Conservation (phyloP, 306 rosid species). For the Amphicarpaea edgeworthii region DNA sequence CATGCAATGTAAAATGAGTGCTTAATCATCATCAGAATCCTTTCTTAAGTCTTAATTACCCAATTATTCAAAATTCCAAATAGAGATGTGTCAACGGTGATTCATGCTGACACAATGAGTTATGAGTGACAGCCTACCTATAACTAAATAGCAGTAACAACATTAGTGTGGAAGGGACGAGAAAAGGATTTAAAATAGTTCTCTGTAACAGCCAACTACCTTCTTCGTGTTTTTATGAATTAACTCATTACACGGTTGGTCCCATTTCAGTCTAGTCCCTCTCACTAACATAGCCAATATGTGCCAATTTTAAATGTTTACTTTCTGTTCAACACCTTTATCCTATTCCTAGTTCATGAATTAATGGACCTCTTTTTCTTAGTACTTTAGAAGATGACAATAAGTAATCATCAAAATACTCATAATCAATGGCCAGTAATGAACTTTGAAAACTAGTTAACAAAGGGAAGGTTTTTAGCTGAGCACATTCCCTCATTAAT, state of each 20-base stretch:
- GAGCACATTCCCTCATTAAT: conserved; percentile 25
- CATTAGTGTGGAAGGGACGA: conserved; percentile 39
- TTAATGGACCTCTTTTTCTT: conserved; percentile 25
- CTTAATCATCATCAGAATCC: background rate
- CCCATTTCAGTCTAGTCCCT: conserved; percentile 46
- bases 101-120: conserved; percentile 44
- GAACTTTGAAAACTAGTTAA: conserved; percentile 16
- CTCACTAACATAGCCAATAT: conserved; percentile 33
- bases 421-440: background rate
- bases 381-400: conserved; percentile 45
- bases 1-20: conserved; percentile 6
- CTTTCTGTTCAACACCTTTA: conserved; percentile 21
- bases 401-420: conserved; percentile 41
- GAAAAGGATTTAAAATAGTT: conserved; percentile 36
- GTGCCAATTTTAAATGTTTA: conserved; percentile 38
- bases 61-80: conserved; percentile 16
- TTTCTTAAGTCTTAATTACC: background rate
- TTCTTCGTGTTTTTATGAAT: conserved; percentile 48
- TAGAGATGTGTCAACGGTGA: conserved; percentile 12
- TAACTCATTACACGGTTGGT: conserved; percentile 47
- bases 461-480: conserved; percentile 7
- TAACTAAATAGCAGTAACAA: conserved; percentile 13
- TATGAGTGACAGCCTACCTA: conserved; percentile 45
- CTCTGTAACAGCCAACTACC: conserved; percentile 49
- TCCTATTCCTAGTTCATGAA: conserved; percentile 30